Evolutionary conservation across 139 green algal genomes (phyloP).

Genomic region (Micractinium conductrix): DNA sequence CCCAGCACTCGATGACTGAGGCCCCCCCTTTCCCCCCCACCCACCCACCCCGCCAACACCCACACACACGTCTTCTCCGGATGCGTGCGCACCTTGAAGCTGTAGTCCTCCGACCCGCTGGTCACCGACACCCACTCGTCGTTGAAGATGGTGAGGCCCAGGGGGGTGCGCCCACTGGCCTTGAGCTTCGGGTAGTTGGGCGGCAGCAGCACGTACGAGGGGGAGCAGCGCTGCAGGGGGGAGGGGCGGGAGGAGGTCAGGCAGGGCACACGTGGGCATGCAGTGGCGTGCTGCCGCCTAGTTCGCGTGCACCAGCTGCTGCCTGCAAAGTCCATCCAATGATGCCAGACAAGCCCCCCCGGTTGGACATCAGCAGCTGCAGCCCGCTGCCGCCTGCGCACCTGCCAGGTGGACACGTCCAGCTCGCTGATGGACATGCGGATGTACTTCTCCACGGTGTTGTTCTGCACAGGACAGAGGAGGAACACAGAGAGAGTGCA

Average conservation of each 20-base stretch:
- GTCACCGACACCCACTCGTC: constrained; percentile 95
- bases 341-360: no score
- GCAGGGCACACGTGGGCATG: no score
- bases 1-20: no score
- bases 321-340: no score
- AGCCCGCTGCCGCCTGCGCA: background rate
- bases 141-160: constrained; percentile 82
- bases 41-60: no score
- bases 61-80: no score
- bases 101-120: constrained; percentile 92
- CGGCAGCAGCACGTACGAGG: constrained; percentile 94
- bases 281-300: no score
- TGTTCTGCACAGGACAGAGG: constrained; percentile 13
- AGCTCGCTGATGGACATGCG: constrained; percentile 93
- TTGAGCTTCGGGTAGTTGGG: constrained; percentile 75
- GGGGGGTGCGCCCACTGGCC: constrained; percentile 50
- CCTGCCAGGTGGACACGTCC: constrained; percentile 70
- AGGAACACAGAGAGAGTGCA: background rate
- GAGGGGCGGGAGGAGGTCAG: no score
- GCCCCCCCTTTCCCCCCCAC: no score
- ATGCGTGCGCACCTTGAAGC: constrained; percentile 85
- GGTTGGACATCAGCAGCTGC: background rate
- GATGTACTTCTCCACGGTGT: constrained; percentile 80
- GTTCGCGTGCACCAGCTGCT: no score
- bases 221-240: constrained; percentile 80